Evolutionary conservation across 108 stramenopile species (phyloP).

Genomic region (Conticribra weissflogii): DNA sequence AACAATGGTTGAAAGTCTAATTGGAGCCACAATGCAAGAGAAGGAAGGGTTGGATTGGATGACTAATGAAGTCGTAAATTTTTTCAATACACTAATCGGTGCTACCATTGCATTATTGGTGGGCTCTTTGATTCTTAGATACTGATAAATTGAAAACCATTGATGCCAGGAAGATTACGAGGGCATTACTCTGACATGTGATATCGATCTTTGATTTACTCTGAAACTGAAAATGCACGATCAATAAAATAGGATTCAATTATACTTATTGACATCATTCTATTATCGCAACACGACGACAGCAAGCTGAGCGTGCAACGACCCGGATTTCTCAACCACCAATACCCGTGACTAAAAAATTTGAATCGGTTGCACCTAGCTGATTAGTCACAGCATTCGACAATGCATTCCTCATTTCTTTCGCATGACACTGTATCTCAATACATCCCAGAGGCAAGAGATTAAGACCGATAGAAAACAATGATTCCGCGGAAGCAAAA

Average conservation of each 20-base stretch:
- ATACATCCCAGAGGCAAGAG: slow-evolving; percentile 26
- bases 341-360: too few relatives aligned
- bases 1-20: slow-evolving; percentile 90
- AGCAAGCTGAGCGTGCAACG: too few relatives aligned
- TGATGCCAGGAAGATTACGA: too few relatives aligned
- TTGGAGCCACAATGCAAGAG: slow-evolving; percentile 92
- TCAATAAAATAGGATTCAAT: too few relatives aligned
- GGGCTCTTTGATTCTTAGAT: slow-evolving; percentile 36
- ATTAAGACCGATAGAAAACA: slow-evolving; percentile 39
- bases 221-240: too few relatives aligned
- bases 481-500: slow-evolving; percentile 16
- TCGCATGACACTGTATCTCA: slow-evolving; percentile 29
- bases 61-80: slow-evolving; percentile 96
- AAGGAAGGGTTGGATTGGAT: slow-evolving; percentile 82
- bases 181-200: too few relatives aligned
- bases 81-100: slow-evolving; percentile 93
- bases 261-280: too few relatives aligned
- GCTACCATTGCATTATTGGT: slow-evolving; percentile 74
- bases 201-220: too few relatives aligned
- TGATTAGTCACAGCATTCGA: slow-evolving; percentile 13
- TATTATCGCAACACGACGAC: too few relatives aligned
- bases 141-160: too few relatives aligned
- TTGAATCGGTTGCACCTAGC: neutral
- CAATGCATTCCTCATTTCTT: slow-evolving; percentile 18
- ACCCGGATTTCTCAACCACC: too few relatives aligned